Percentiles rank a stretch among this genome's conserved stretches.
Evolutionary conservation across 306 rosid genomes (phyloP).

Genomic region (Fragaria ananassa): DNA sequence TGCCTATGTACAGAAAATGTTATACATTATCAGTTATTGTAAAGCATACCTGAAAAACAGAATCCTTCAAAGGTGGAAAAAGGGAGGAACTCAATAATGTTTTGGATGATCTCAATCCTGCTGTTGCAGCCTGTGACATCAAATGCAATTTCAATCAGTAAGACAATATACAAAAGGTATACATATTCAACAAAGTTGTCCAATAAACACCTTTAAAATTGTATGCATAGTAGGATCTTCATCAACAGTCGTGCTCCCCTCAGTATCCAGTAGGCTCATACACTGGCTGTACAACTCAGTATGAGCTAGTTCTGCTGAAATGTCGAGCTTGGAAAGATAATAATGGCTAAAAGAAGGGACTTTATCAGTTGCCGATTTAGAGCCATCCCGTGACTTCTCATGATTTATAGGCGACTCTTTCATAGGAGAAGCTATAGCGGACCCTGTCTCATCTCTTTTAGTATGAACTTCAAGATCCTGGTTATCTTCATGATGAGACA

Average conservation of each 20-base stretch:
- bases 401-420: constrained; percentile 44
- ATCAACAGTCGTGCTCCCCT: constrained; percentile 39
- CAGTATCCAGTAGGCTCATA: constrained; percentile 46
- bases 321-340: constrained; percentile 89
- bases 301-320: constrained; percentile 58
- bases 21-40: not conserved
- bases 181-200: not conserved
- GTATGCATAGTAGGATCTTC: constrained; percentile 39
- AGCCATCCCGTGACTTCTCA: constrained; percentile 46
- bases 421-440: constrained; percentile 46
- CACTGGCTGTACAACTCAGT: constrained; percentile 75
- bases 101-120: constrained; percentile 43
- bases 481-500: constrained; percentile 51
- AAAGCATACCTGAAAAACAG: constrained; percentile 66
- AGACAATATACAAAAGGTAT: not conserved
- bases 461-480: constrained; percentile 34
- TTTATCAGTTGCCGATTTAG: constrained; percentile 36
- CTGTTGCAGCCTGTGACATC: constrained; percentile 61
- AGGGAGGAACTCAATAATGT: constrained; percentile 39
- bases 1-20: not conserved
- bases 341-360: constrained; percentile 50
- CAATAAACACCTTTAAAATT: constrained; percentile 53
- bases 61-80: constrained; percentile 54
- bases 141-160: constrained; percentile 7
- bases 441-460: constrained; percentile 54